A percentile compares a stretch with the other conserved stretches of the same genome.
phyloP scores from a whole-genome alignment of 106 monocot genomes.

The Dendrobium huoshanense region DNA sequence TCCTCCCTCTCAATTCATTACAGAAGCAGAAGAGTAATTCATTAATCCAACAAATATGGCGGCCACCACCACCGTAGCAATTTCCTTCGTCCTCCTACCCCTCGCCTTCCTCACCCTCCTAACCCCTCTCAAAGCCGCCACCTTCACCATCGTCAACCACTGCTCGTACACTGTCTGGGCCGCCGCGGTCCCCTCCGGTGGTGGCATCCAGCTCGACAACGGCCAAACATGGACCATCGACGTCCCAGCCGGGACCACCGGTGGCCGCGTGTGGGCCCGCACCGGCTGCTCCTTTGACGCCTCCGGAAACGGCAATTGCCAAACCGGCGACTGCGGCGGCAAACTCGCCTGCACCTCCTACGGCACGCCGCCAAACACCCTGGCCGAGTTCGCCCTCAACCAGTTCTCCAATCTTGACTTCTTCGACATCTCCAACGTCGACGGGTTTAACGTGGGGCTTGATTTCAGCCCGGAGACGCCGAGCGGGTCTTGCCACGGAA shows the following conservation, averaged over 20 bases:
- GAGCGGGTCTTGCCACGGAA: not conserved
- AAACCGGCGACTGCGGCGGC: not conserved
- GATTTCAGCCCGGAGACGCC: constrained; percentile 26
- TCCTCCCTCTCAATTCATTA: no score
- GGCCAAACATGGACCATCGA: not conserved
- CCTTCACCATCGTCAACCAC: not conserved
- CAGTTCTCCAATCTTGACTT: constrained; percentile 13
- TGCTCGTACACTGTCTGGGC: constrained; percentile 1
- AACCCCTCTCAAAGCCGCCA: not conserved
- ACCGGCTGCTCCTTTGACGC: not conserved
- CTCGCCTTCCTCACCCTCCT: no score
- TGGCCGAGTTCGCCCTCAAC: not conserved
- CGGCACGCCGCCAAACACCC: not conserved
- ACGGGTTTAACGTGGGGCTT: constrained; percentile 38
- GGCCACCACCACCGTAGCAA: no score
- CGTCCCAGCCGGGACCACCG: not conserved
- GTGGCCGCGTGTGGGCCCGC: not conserved
- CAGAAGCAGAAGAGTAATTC: no score
- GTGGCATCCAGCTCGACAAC: not conserved
- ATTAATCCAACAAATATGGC: no score
- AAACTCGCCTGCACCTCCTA: not conserved
- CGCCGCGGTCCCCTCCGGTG: not conserved
- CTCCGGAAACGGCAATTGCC: not conserved
- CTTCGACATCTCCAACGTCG: constrained; percentile 22
- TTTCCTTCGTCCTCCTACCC: no score